Evolutionary conservation across 1,284 basidiomycete genomes (phyloP).

Genomic region (Trichosporon ovoides): DNA sequence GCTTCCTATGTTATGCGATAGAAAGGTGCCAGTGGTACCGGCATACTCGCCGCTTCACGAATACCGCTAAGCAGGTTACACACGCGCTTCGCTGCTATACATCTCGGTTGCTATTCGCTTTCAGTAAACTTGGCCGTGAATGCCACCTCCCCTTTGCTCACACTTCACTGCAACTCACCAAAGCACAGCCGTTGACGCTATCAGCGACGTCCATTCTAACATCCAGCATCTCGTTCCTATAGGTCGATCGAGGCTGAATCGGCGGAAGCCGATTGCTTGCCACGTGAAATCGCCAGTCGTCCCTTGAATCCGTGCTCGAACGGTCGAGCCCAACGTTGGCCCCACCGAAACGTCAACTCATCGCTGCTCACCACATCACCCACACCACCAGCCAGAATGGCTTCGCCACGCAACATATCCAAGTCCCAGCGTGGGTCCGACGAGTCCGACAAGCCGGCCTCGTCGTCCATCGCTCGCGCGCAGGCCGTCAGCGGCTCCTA

Average conservation of each 20-base stretch:
- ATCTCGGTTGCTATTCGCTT: too few species aligned
- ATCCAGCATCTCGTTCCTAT: background rate
- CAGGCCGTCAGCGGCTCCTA: background rate
- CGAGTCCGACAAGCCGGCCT: background rate
- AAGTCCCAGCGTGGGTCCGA: background rate
- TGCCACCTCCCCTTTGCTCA: too few species aligned
- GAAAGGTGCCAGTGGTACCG: background rate
- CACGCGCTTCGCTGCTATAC: too few species aligned
- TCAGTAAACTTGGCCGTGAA: too few species aligned
- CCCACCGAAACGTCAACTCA: background rate
- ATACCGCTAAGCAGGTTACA: too few species aligned
- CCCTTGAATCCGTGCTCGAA: background rate
- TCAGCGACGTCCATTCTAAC: too few species aligned
- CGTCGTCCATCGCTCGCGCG: background rate
- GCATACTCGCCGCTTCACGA: background rate
- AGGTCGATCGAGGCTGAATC: background rate
- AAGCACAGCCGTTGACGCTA: too few species aligned
- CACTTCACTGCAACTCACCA: too few species aligned
- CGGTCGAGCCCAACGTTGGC: background rate
- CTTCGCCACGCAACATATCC: conserved; percentile 3
- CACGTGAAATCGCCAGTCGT: background rate
- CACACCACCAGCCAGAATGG: conserved; percentile 3
- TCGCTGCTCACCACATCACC: background rate
- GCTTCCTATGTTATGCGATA: background rate
- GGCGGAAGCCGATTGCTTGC: background rate